A percentile compares a stretch with the other conserved stretches of the same genome.
Conservation (phyloP, 2,329 filamentous ascomycete species). For the Ceratocystis variospora region DNA sequence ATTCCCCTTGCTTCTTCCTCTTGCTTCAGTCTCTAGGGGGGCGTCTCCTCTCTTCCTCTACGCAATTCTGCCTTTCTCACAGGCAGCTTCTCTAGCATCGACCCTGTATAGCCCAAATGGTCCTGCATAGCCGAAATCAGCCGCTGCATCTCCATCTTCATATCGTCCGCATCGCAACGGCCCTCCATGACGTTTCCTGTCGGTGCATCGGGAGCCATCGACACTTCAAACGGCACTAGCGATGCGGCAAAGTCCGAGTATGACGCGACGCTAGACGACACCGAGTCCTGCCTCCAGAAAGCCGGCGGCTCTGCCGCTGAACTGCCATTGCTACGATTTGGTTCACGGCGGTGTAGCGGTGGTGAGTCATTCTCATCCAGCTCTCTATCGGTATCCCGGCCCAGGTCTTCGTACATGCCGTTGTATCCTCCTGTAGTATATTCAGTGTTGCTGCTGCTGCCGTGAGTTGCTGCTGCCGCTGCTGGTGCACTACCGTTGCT, state of each 20-base stretch:
- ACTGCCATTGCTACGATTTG: conserved; percentile 3
- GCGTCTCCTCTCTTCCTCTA: conserved; percentile 15
- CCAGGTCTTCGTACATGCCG: conserved; percentile 14
- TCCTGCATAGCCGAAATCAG: conserved; percentile 15
- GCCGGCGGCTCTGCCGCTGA: conserved; percentile 9
- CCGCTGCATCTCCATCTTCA: conserved; percentile 19
- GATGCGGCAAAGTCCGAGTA: conserved; percentile 13
- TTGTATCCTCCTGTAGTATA: conserved; percentile 15
- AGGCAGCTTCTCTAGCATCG: conserved; percentile 17
- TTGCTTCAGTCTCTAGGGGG: background rate
- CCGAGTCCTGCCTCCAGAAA: conserved; percentile 5
- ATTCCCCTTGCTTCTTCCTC: background rate
- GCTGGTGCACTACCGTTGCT: background rate
- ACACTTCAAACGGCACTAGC: conserved; percentile 14
- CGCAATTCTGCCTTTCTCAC: conserved; percentile 17
- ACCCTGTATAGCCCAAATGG: conserved; percentile 18
- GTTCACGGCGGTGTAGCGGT: conserved; percentile 5
- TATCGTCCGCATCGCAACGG: conserved; percentile 10
- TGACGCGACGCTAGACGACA: conserved; percentile 7
- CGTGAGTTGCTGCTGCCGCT: background rate
- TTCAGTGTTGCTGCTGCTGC: background rate
- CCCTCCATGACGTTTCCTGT: conserved; percentile 17
- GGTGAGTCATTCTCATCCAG: conserved; percentile 10
- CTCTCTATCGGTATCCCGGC: background rate
- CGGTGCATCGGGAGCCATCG: conserved; percentile 13